Evolutionary conservation across 495 filamentous ascomycete species (phyloP).

Genomic region (Xylaria palmicola): DNA sequence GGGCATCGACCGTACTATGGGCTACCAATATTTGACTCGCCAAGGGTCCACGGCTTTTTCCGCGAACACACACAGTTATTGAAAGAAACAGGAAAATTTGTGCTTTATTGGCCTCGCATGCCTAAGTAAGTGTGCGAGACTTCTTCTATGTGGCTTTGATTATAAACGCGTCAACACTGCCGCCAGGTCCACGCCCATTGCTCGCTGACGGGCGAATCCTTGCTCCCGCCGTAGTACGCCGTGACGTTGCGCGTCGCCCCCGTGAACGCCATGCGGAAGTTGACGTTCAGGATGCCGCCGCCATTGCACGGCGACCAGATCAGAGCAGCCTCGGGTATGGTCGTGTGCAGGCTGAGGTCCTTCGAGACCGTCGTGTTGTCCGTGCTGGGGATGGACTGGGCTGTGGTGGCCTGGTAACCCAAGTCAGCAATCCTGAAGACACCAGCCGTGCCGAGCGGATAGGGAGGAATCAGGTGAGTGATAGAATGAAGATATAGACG

Average conservation of each 20-base stretch:
- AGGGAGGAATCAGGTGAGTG: background rate
- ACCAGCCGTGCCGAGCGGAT: no score
- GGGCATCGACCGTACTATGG: no score
- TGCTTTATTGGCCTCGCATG: background rate
- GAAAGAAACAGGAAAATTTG: background rate
- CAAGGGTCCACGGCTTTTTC: background rate
- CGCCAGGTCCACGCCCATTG: slow-evolving; percentile 6
- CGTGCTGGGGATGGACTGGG: background rate
- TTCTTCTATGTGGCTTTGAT: background rate
- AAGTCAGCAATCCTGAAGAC: background rate
- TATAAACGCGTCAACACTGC: background rate
- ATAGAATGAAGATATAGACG: background rate
- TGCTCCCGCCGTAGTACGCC: slow-evolving; percentile 1
- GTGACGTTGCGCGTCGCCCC: background rate
- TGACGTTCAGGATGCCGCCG: background rate
- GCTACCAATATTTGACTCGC: no score
- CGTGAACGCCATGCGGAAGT: slow-evolving; percentile 6
- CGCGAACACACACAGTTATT: background rate
- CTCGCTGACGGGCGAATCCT: background rate
- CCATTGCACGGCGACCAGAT: slow-evolving; percentile 1
- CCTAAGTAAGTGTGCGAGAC: background rate
- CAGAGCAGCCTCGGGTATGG: background rate
- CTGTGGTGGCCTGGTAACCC: background rate
- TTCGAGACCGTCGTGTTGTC: background rate
- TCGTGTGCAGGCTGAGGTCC: slow-evolving; percentile 4